Conservation (phyloP, 1,284 basidiomycete genomes). For the Pseudozyma hubeiensis region DNA sequence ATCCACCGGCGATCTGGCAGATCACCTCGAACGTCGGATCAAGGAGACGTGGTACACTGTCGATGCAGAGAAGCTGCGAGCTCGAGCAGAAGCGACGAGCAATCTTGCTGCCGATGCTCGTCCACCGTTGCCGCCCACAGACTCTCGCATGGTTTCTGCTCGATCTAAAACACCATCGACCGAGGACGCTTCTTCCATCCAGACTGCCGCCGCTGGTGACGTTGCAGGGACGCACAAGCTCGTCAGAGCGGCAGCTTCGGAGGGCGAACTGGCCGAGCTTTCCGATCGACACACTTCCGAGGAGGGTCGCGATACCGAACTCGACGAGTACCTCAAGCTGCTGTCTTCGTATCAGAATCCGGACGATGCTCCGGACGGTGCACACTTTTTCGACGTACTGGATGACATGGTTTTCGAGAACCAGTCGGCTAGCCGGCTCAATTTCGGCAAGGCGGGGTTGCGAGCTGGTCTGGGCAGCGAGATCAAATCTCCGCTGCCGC, state of each 20-base stretch:
- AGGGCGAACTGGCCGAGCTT: slow-evolving; percentile 9
- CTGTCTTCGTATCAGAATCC: slow-evolving; percentile 50
- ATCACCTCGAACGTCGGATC: slow-evolving; percentile 40
- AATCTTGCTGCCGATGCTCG: slow-evolving; percentile 12
- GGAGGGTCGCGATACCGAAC: slow-evolving; percentile 24
- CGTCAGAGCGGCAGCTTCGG: not conserved
- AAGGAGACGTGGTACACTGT: slow-evolving; percentile 42
- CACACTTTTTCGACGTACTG: slow-evolving; percentile 41
- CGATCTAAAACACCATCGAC: slow-evolving; percentile 24
- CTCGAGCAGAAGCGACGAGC: slow-evolving; percentile 19
- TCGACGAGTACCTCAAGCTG: slow-evolving; percentile 43
- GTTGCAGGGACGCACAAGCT: not conserved
- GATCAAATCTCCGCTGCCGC: slow-evolving; percentile 5
- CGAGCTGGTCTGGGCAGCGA: slow-evolving; percentile 2
- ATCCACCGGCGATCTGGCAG: slow-evolving; percentile 38
- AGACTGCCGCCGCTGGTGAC: slow-evolving; percentile 14
- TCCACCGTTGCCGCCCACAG: slow-evolving; percentile 1
- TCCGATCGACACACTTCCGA: not conserved
- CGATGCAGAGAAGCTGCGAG: slow-evolving; percentile 16
- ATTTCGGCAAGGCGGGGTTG: slow-evolving; percentile 6
- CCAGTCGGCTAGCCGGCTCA: slow-evolving; percentile 16
- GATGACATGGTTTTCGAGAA: slow-evolving; percentile 47
- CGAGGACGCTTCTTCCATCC: slow-evolving; percentile 24
- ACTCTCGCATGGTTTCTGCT: not conserved
- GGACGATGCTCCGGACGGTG: slow-evolving; percentile 36